Percentiles rank a stretch among this genome's conserved stretches.
Conservation (phyloP, 257 asterid species). For the Rehmannia glutinosa region DNA sequence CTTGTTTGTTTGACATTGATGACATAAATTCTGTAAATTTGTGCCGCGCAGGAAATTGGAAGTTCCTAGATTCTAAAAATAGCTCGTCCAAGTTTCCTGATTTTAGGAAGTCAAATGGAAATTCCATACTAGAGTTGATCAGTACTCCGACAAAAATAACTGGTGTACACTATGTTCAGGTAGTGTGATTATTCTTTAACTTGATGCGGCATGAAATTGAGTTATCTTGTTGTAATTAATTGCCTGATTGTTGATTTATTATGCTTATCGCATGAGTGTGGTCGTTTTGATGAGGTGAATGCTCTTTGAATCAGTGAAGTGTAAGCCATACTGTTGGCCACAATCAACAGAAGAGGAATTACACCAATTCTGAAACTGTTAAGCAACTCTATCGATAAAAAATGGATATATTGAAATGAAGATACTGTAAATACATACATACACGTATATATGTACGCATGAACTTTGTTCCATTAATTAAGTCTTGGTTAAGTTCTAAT, state of each 20-base stretch:
- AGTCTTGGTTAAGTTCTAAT: no score
- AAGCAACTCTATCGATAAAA: not conserved
- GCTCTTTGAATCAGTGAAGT: no score
- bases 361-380: no score
- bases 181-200: conserved; percentile 25
- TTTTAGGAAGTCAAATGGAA: conserved; percentile 72
- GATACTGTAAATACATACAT: not conserved
- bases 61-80: conserved; percentile 62
- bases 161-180: conserved; percentile 99
- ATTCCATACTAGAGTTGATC: conserved; percentile 74
- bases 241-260: not conserved
- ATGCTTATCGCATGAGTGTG: not conserved
- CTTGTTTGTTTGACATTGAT: not conserved
- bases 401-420: not conserved
- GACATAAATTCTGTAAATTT: conserved; percentile 1
- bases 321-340: no score
- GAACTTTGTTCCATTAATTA: not conserved
- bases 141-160: conserved; percentile 87
- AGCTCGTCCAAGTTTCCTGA: conserved; percentile 77
- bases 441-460: not conserved
- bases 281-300: not conserved
- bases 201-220: conserved; percentile 6
- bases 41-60: conserved; percentile 73
- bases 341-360: no score
- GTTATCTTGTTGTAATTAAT: not conserved